Base-by-base conservation (phyloP, 371 early-diverging fungal genomes). In the Apophysomyces elegans region DNA sequence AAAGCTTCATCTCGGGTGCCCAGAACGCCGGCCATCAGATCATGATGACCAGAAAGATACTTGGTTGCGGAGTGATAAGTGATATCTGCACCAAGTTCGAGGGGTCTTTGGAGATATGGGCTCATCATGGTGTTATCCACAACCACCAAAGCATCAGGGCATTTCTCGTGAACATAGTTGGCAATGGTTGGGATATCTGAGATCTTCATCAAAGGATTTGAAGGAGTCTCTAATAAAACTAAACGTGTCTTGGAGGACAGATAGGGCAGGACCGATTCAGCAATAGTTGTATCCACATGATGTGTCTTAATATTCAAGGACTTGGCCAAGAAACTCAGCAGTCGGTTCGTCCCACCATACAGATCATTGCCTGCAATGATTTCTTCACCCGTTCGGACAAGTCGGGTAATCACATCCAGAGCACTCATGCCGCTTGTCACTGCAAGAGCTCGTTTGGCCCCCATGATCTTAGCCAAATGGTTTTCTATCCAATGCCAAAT, bases 71-170 rank as follows among this genome's bases (percentile, higher is more conserved):
- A 92, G 66, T 96, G 94, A 59, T 93, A 93, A 1, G 86, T 90
- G 62, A 96, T 91, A 76, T 95, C 95, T 5, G 95, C 95, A 26
- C 95, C 96, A 18, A 93, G 77, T 56, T 91, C 90, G n/a, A 96
- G 78, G 1, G 95, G 90, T 26, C 88, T 82, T 74, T 93, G 93
- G n/a, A 94, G 81, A 61, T 93, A 90, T 37, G 96, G 96, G 18
- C 88, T 88, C 94, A 94, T 93, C 93, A 96, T 94, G 65, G 96
- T 96, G 71, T 96, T 96, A 71, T 96, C 96, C 4, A 96, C 96
- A 21, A 94, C 94, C 7, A 96, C 90, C 9, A 95, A 71, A 12
- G 91, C 92, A 56, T 86, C 80, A 4, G 93, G 92, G 63, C 88
- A 88, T 21, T 76, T 73, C 61, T 77, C 85, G 56, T 90, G 88